phyloP scores from a whole-genome alignment of 768 basidiomycete species.

The Leucocoprinus sp. region DNA sequence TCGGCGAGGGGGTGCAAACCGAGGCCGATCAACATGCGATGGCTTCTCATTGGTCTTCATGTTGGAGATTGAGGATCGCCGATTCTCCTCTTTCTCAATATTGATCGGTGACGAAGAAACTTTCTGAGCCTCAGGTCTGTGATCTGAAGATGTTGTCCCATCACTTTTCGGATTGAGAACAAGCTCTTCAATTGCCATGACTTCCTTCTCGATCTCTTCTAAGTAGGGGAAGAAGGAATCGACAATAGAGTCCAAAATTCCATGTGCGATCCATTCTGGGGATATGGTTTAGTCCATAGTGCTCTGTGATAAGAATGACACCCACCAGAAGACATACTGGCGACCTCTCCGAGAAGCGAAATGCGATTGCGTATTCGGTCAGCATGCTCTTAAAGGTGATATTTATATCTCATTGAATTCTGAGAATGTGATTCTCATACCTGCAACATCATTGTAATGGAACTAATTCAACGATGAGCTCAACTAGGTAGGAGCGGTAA shows the following conservation, averaged over 20 bases:
- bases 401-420: neutral
- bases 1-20: slow-evolving; percentile 26
- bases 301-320: neutral
- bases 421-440: too few relatives aligned
- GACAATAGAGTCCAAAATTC: slow-evolving; percentile 86
- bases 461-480: slow-evolving; percentile 50
- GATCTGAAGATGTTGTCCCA: neutral
- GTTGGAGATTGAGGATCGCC: neutral
- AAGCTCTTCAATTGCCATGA: slow-evolving; percentile 66
- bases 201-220: slow-evolving; percentile 73
- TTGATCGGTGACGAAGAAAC: neutral
- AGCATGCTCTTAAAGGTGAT: slow-evolving; percentile 52
- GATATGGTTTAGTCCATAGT: neutral
- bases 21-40: slow-evolving; percentile 19
- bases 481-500: slow-evolving; percentile 4
- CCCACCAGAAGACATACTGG: slow-evolving; percentile 66
- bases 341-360: slow-evolving; percentile 48
- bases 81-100: neutral
- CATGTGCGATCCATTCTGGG: slow-evolving; percentile 90
- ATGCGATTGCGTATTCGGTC: slow-evolving; percentile 69
- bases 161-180: slow-evolving; percentile 33
- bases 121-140: neutral
- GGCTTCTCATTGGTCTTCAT: slow-evolving; percentile 19
- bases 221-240: slow-evolving; percentile 88
- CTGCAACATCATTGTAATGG: slow-evolving; percentile 4